A percentile compares a stretch with the other conserved stretches of the same genome.
phyloP scores from a whole-genome alignment of 2,329 filamentous ascomycete species.

The Fusarium sp. region DNA sequence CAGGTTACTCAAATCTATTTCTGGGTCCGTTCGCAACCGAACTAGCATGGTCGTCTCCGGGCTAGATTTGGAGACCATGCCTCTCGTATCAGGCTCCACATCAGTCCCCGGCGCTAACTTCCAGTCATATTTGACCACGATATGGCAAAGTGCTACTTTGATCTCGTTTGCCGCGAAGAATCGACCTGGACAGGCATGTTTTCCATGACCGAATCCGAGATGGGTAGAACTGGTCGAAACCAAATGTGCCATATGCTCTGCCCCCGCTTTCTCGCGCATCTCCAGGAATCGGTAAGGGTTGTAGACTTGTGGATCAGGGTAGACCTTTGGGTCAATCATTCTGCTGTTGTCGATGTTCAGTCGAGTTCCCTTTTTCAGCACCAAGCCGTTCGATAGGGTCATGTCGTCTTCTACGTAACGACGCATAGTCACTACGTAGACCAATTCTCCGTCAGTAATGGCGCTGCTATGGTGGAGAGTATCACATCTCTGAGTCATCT shows the following conservation, averaged over 20 bases:
- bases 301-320: neutral
- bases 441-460: no score
- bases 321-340: neutral
- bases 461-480: rapidly evolving
- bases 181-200: neutral
- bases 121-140: slow-evolving; percentile 22
- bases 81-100: neutral
- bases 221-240: slow-evolving; percentile 6
- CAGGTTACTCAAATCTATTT: neutral
- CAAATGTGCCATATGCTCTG: neutral
- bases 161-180: slow-evolving; percentile 15
- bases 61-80: neutral
- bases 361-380: neutral
- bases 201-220: slow-evolving; percentile 5
- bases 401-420: neutral
- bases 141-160: slow-evolving; percentile 1
- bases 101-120: neutral
- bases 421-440: neutral
- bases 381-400: neutral
- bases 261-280: neutral
- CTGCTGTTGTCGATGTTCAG: slow-evolving; percentile 7
- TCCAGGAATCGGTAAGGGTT: slow-evolving; percentile 1
- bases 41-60: slow-evolving; percentile 1
- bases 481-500: neutral
- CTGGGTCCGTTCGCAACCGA: neutral